Conservation (phyloP, 306 rosid genomes). For the Malus orientalis region DNA sequence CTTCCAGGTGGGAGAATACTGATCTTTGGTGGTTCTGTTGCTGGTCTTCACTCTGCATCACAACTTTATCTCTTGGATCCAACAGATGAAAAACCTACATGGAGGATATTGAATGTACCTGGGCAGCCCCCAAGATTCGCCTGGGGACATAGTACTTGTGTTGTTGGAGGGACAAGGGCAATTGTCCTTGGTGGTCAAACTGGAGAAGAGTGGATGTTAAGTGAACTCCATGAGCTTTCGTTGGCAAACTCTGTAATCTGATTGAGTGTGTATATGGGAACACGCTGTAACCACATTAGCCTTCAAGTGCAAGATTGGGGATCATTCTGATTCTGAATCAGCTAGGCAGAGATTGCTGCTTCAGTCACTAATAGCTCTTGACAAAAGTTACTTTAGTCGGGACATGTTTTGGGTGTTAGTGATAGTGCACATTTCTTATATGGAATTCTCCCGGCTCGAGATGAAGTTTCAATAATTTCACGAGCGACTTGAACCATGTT, state of each 20-base stretch:
- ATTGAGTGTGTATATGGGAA: constrained; percentile 22
- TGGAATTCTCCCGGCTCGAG: constrained; percentile 53
- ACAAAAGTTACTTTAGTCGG: constrained; percentile 38
- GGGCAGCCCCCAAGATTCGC: constrained; percentile 95
- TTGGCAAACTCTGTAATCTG: constrained; percentile 69
- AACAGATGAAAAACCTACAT: constrained; percentile 92
- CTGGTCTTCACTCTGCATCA: constrained; percentile 98
- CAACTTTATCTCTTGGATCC: constrained; percentile 95
- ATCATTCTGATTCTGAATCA: constrained; percentile 26
- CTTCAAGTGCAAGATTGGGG: constrained; percentile 22
- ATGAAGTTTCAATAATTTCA: constrained; percentile 30
- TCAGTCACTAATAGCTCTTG: constrained; percentile 31
- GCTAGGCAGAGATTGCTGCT: constrained; percentile 26
- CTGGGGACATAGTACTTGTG: constrained; percentile 99
- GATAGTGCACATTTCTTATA: constrained; percentile 33
- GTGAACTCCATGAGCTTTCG: constrained; percentile 96
- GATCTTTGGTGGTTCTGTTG: constrained; percentile 97
- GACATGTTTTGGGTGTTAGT: constrained; percentile 32
- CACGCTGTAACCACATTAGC: constrained; percentile 22
- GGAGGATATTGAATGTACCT: constrained; percentile 93
- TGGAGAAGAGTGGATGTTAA: constrained; percentile 98
- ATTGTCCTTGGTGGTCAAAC: constrained; percentile 97
- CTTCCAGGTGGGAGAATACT: constrained; percentile 98
- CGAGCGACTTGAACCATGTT: constrained; percentile 48
- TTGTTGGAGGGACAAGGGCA: constrained; percentile 97